phyloP scores from a whole-genome alignment of 305 asterid species.

The Fraxinus sp. region DNA sequence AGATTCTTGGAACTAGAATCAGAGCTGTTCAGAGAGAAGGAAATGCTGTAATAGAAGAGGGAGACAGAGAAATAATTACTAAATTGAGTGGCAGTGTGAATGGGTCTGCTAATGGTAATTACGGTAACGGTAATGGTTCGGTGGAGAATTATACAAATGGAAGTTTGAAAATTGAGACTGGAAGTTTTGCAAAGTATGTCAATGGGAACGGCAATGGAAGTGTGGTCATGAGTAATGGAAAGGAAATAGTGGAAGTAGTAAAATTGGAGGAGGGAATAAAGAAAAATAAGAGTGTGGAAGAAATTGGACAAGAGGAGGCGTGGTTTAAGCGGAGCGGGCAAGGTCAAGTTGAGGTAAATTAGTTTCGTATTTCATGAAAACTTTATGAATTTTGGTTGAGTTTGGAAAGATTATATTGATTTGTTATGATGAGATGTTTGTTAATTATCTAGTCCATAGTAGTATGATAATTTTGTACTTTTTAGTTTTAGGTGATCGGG shows the following conservation, averaged over 20 bases:
- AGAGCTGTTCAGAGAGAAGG: conserved; percentile 55
- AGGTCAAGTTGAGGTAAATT: conserved; percentile 61
- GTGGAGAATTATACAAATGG: conserved; percentile 33
- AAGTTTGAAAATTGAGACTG: conserved; percentile 42
- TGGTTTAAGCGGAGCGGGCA: conserved; percentile 65
- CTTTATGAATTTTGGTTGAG: not conserved
- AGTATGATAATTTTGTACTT: not conserved
- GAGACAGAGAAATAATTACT: conserved; percentile 40
- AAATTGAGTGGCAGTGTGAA: conserved; percentile 46
- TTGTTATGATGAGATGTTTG: not conserved
- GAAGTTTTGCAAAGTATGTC: conserved; percentile 51
- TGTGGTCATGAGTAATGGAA: conserved; percentile 29
- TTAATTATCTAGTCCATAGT: not conserved
- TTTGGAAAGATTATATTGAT: not conserved
- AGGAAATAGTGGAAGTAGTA: conserved; percentile 42
- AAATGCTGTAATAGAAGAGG: conserved; percentile 51
- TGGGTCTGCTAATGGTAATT: conserved; percentile 50
- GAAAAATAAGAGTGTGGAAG: conserved; percentile 62
- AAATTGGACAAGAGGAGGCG: conserved; percentile 94
- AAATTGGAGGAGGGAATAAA: conserved; percentile 40
- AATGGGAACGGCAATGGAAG: conserved; percentile 56
- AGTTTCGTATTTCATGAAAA: not conserved
- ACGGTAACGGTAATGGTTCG: conserved; percentile 37
- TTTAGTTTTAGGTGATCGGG: not conserved
- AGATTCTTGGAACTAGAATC: conserved; percentile 31